These are phyloP conservation scores for Rhodofomes roseus DNA, from an alignment of 1,284 basidiomycete genomes.

Conservation along the genomic window DNA sequence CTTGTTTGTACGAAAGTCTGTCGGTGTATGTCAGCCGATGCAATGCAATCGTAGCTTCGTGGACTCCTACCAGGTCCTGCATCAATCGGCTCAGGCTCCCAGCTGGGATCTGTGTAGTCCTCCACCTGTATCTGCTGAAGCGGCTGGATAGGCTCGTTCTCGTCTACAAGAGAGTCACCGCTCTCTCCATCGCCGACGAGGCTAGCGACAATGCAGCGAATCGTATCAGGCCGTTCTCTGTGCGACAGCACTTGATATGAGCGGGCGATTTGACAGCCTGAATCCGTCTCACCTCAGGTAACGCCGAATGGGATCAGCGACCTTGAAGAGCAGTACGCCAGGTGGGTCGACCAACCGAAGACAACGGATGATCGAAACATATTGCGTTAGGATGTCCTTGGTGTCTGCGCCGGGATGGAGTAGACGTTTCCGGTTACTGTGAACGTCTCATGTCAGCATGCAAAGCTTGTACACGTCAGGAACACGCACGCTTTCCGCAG, in stretches of 20 bases:
- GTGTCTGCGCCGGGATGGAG: conserved; percentile 97
- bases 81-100: conserved; percentile 93
- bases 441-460: not conserved
- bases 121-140: conserved; percentile 73
- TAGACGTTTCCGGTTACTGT: conserved; percentile 80
- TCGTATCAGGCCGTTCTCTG: conserved; percentile 86
- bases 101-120: conserved; percentile 83
- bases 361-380: conserved; percentile 93
- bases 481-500: conserved; percentile 64
- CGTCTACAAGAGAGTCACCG: conserved; percentile 76
- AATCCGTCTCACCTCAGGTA: conserved; percentile 60
- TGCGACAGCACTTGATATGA: not conserved
- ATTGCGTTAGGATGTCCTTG: conserved; percentile 86
- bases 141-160: conserved; percentile 74
- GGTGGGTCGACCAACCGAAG: conserved; percentile 88
- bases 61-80: conserved; percentile 74
- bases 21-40: not conserved
- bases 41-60: not conserved
- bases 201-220: conserved; percentile 87
- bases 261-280: not conserved
- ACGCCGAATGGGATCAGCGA: conserved; percentile 84
- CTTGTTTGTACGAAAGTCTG: conserved; percentile 87
- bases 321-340: conserved; percentile 88
- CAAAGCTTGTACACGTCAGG: not conserved
- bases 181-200: conserved; percentile 85